Evolutionary conservation across 768 basidiomycete species (phyloP).

Genomic region (Trametes sanguinea): DNA sequence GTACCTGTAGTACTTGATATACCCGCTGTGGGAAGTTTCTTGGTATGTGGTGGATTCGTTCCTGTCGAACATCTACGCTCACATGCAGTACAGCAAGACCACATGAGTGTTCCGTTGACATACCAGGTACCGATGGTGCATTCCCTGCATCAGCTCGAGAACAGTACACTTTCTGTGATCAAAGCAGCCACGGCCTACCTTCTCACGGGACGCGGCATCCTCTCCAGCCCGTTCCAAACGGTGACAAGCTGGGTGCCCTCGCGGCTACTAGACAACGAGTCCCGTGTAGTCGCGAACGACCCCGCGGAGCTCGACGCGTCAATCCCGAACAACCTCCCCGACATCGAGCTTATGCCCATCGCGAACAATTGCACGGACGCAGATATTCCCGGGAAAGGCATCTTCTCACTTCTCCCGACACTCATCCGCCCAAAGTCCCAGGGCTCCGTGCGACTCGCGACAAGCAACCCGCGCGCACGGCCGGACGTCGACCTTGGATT

Average conservation of each 20-base stretch:
- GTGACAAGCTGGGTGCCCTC: constrained; percentile 12
- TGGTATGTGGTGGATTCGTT: constrained; percentile 10
- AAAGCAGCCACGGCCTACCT: constrained; percentile 18
- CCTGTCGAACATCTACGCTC: too few relatives aligned
- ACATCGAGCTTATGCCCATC: constrained; percentile 26
- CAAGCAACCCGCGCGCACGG: constrained; percentile 32
- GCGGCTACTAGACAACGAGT: constrained; percentile 12
- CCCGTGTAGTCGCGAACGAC: not conserved
- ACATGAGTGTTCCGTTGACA: constrained; percentile 18
- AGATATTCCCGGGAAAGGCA: constrained; percentile 9
- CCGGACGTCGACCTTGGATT: constrained; percentile 35
- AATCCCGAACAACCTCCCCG: constrained; percentile 21
- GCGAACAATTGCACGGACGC: constrained; percentile 11
- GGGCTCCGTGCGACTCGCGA: constrained; percentile 31
- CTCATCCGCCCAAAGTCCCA: constrained; percentile 30
- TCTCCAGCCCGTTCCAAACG: constrained; percentile 16
- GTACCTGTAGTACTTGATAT: constrained; percentile 25
- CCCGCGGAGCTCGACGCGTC: constrained; percentile 11
- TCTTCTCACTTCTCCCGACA: constrained; percentile 23
- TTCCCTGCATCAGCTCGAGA: constrained; percentile 17
- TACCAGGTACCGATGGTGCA: constrained; percentile 19
- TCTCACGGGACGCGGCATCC: constrained; percentile 15
- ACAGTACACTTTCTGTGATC: constrained; percentile 3
- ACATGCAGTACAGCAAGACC: constrained; percentile 13
- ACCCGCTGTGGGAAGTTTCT: constrained; percentile 31